A percentile compares a stretch with the other conserved stretches of the same genome.
phyloP scores from a whole-genome alignment of 2,329 filamentous ascomycete genomes.

The Chlorencoelia australis region DNA sequence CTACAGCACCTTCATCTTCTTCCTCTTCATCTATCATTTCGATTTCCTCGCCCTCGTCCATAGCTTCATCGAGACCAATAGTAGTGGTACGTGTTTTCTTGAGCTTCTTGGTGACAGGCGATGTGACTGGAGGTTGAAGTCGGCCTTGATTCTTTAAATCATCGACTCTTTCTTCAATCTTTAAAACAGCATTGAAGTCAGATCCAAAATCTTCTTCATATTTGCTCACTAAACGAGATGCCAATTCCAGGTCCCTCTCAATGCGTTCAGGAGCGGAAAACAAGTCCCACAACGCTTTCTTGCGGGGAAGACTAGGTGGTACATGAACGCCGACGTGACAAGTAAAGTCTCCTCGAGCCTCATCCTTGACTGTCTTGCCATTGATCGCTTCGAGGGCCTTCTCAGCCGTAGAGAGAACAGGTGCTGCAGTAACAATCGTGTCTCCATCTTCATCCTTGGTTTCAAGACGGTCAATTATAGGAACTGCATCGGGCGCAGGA shows the following conservation, averaged over 20 bases:
- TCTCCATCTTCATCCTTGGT: constrained; percentile 54
- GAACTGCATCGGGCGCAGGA: constrained; percentile 57
- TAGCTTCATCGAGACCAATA: constrained; percentile 48
- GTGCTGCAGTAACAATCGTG: constrained; percentile 29
- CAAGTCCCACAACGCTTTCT: constrained; percentile 94
- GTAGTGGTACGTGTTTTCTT: constrained; percentile 45
- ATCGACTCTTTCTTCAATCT: constrained; percentile 80
- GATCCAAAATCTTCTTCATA: constrained; percentile 76
- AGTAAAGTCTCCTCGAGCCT: constrained; percentile 88
- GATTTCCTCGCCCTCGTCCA: constrained; percentile 54
- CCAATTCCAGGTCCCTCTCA: constrained; percentile 77
- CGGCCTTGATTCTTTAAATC: constrained; percentile 66
- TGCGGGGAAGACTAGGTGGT: constrained; percentile 72
- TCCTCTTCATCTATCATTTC: constrained; percentile 77
- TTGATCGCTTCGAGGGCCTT: constrained; percentile 92
- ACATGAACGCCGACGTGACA: constrained; percentile 96
- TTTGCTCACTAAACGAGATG: constrained; percentile 71
- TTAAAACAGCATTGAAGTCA: constrained; percentile 64
- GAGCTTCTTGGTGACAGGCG: constrained; percentile 46
- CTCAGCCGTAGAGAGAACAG: constrained; percentile 54
- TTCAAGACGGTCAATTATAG: constrained; percentile 61
- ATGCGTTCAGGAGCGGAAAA: constrained; percentile 92
- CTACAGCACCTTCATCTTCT: constrained; percentile 48
- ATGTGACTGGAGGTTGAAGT: constrained; percentile 55
- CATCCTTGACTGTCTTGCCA: constrained; percentile 92